Evolutionary conservation across 1,284 basidiomycete genomes (phyloP), one percentile per base, ranked within the genome.

Genomic region (Cystobasidiaceae sp.): DNA sequence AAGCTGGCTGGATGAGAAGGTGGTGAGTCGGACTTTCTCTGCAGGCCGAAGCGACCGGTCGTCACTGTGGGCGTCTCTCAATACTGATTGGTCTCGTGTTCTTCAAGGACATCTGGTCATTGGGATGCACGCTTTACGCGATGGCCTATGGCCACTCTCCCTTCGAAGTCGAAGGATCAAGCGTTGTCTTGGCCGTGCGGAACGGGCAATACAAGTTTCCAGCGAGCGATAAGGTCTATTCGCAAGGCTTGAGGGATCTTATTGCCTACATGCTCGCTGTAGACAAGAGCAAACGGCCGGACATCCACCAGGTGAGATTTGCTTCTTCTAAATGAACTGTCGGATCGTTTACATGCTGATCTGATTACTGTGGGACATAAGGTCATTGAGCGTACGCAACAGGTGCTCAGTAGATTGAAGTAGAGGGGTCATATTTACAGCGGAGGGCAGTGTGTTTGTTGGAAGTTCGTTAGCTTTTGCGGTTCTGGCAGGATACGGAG

Each of bases 101-200:
- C 34, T 21, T 41, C 34, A 25, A 56, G 54, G 93, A 97, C 76
- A 92, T 97, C 52, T 97, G 93, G 91, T 93, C 91, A 0, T 82
- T 97, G 4, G 93, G 93, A 0, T 93, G 91, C 77, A 91, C 89
- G 0, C 81, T 97, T 32, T 97, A 85, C 71, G 91, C 93, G 0
- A 83, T 96, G 43, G 91, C 90, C 0, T 94, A 96, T 77, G 88
- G 87, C 19, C 70, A 68, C 23, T 71, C 71, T 0, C 93, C 93
- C 0, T 97, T 97, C 73, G 93, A 97, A 78, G 91, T 86, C 71
- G 89, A 91, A 75, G 89, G 89, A 44, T 89, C 90, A 15, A 91
- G 89, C 49, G 91, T 96, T 74, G 91, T 91, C 21, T 94, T 97
- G 92, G 90, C 92, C 1, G 93, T 93, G 46, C 80, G 93, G 71